These are phyloP conservation scores for Solanum bukasovii DNA, from an alignment of 257 asterid species.

Conservation along the genomic window DNA sequence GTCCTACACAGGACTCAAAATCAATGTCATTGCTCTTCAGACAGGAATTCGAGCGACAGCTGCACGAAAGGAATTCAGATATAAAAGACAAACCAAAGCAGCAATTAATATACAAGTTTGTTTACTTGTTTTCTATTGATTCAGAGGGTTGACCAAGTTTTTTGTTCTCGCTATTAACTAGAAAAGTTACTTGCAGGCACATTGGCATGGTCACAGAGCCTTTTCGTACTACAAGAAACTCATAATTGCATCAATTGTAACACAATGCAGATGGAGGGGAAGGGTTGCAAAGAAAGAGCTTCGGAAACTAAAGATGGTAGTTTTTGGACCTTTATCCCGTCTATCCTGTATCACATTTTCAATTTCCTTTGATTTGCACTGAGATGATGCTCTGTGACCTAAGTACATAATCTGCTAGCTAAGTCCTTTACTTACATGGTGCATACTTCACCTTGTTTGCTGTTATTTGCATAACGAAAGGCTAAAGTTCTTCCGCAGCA, in stretches of 20 bases:
- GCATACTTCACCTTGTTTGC: neutral
- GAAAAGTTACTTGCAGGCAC: conserved; percentile 47
- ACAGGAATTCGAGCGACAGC: conserved; percentile 76
- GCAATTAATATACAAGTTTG: conserved; percentile 66
- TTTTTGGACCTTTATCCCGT: neutral
- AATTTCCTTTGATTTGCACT: neutral
- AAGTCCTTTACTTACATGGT: neutral
- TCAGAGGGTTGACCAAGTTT: neutral
- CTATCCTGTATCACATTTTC: neutral
- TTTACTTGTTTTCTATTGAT: conserved; percentile 1
- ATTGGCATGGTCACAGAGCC: conserved; percentile 77
- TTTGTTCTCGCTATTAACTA: conserved; percentile 12
- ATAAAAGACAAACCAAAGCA: conserved; percentile 62
- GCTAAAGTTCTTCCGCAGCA: neutral
- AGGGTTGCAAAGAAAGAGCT: conserved; percentile 68
- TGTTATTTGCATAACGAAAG: neutral
- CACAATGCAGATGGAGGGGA: conserved; percentile 93
- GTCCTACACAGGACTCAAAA: conserved; percentile 39
- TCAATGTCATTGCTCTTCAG: conserved; percentile 54
- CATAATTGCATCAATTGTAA: conserved; percentile 48
- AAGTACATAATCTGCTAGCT: neutral
- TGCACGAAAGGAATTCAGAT: conserved; percentile 53
- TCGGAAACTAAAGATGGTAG: conserved; percentile 77
- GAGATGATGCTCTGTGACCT: neutral
- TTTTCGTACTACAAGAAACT: conserved; percentile 63